Evolutionary conservation across 768 basidiomycete genomes (phyloP).

Genomic region (Chalciporus piperatus): DNA sequence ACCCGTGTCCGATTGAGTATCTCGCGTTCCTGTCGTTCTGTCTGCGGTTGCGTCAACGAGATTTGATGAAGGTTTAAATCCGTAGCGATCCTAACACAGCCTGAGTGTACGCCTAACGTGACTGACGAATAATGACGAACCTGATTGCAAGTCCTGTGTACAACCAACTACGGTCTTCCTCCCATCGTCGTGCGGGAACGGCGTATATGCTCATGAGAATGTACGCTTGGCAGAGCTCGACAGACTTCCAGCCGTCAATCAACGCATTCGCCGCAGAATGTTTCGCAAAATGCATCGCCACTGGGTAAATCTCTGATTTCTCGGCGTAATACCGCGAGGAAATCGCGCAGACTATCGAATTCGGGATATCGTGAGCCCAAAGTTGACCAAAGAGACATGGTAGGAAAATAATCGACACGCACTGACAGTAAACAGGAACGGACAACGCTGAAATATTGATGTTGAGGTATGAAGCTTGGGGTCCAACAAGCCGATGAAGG

Average conservation of each 20-base stretch:
- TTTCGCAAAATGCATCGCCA: conserved; percentile 88
- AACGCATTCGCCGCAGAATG: conserved; percentile 78
- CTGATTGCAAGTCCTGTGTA: conserved; percentile 86
- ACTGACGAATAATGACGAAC: conserved; percentile 28
- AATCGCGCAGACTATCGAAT: conserved; percentile 69
- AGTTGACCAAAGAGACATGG: neutral
- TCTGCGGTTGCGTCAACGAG: conserved; percentile 55
- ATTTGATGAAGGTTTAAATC: conserved; percentile 84
- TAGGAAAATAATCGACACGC: conserved; percentile 27
- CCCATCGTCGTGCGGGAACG: conserved; percentile 80
- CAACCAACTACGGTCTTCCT: conserved; percentile 88
- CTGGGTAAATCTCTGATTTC: conserved; percentile 81
- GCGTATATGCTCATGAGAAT: conserved; percentile 82
- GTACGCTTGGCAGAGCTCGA: conserved; percentile 90
- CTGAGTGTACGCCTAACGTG: neutral
- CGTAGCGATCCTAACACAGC: conserved; percentile 64
- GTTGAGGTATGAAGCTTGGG: conserved; percentile 78
- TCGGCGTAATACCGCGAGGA: conserved; percentile 77
- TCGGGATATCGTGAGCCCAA: neutral
- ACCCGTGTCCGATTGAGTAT: conserved; percentile 80
- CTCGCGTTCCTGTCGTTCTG: conserved; percentile 77
- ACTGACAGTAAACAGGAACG: conserved; percentile 89
- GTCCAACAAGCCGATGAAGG: conserved; percentile 75
- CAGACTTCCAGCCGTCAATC: conserved; percentile 79
- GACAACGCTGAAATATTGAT: conserved; percentile 77